These are phyloP conservation scores for Microsporum canis DNA, from an alignment of 2,329 filamentous ascomycete species.

Conservation along the genomic window DNA sequence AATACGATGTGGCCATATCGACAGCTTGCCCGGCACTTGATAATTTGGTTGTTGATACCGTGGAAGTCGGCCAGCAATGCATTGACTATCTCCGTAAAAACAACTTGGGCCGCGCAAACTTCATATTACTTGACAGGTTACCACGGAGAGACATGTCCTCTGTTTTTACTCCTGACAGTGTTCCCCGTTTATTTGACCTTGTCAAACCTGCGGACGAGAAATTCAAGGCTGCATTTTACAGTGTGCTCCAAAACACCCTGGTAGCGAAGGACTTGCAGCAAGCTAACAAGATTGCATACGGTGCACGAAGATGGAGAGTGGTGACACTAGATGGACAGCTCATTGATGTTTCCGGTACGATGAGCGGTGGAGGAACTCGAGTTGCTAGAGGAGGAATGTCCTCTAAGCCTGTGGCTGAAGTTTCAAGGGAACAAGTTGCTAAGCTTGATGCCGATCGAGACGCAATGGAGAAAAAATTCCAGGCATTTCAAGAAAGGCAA, in stretches of 20 bases:
- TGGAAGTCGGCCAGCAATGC: constrained; percentile 93
- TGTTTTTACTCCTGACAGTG: constrained; percentile 82
- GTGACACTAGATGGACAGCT: constrained; percentile 91
- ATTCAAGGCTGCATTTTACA: constrained; percentile 87
- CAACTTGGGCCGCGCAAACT: constrained; percentile 90
- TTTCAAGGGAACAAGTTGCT: constrained; percentile 73
- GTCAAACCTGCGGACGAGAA: constrained; percentile 78
- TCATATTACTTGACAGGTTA: constrained; percentile 87
- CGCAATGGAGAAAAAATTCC: constrained; percentile 67
- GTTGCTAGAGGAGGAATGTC: constrained; percentile 94
- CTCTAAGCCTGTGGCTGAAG: constrained; percentile 80
- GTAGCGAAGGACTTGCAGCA: constrained; percentile 90
- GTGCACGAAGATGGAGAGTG: constrained; percentile 85
- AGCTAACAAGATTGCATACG: constrained; percentile 93
- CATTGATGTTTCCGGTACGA: constrained; percentile 96
- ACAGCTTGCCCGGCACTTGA: constrained; percentile 86
- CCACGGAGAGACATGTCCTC: constrained; percentile 63
- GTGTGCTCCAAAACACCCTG: constrained; percentile 86
- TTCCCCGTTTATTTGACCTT: constrained; percentile 84
- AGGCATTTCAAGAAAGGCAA: constrained; percentile 74
- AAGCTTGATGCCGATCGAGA: constrained; percentile 85
- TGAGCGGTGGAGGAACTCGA: constrained; percentile 90
- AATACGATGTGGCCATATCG: constrained; percentile 96
- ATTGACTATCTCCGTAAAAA: constrained; percentile 97
- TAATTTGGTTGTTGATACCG: constrained; percentile 93